Evolutionary conservation across 2,329 filamentous ascomycete species (phyloP), one percentile per base, ranked within the genome.

Genomic region (Neoascochyta sp.): DNA sequence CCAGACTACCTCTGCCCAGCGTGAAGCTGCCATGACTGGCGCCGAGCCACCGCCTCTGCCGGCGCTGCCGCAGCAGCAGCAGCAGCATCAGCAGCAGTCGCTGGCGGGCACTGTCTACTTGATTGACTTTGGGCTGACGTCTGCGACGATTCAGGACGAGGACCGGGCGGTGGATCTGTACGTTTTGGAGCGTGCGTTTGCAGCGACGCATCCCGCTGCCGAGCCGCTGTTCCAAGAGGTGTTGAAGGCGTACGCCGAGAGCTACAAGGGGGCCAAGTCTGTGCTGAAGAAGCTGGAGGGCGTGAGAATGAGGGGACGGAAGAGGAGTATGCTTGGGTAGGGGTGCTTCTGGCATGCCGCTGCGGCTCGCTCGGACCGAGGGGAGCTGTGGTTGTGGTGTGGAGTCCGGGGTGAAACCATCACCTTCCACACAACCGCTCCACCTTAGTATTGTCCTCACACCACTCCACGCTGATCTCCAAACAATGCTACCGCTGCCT

Each of bases 101-200:
- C 22, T 26, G 20, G 29, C 39, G 29, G 89, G 87, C 2, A 83
- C 93, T 30, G 76, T 98, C 35, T 80, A 94, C 13, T 70, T 96
- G 20, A 96, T 96, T 59, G 92, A 98, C 66, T 93, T 98, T 56
- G 92, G 92, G 0, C 76, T 98, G 12, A 88, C 89, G 9, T 82
- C 77, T 47, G 83, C 90, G 64, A 86, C 81, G 40, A 67, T 78
- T 11, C 80, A 85, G 44, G 90, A 95, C 32, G 92, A 98, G 65
- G 92, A 98, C 59, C 77, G 89, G 32, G 92, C 92, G 0, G 92
- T 98, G 21, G 92, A 98, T 68, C 65, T 98, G 32, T 98, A 98
- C 63, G 92, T 98, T 8, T 70, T 98, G 25, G 92, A 98, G 65
- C 73, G 92, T 30, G 92, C 92, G 1, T 96, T 96, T 70, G 85